Conservation (phyloP, 2,329 filamentous ascomycete genomes). For the Calonectria henricotiae region DNA sequence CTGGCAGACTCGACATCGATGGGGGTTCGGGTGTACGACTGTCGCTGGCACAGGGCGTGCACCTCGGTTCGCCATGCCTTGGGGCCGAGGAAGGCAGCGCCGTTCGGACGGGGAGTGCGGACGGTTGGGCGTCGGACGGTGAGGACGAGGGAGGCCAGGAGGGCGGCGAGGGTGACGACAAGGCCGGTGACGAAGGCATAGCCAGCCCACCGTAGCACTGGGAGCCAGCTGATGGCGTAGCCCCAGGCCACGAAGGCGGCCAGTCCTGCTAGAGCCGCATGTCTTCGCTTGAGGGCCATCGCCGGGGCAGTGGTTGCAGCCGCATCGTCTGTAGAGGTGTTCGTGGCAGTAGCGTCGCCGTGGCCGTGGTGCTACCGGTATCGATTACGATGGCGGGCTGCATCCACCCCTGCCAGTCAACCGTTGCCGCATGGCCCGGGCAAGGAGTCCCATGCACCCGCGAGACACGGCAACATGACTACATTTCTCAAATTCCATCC, state of each 20-base stretch:
- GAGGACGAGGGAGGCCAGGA: conserved; percentile 72
- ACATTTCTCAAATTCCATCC: conserved; percentile 14
- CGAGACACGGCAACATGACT: conserved; percentile 3
- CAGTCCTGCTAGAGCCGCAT: conserved; percentile 79
- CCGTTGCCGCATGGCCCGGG: conserved; percentile 14
- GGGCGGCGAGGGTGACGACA: conserved; percentile 69
- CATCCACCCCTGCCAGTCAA: conserved; percentile 44
- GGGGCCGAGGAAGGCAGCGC: conserved; percentile 74
- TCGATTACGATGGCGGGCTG: conserved; percentile 40
- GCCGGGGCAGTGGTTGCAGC: conserved; percentile 54
- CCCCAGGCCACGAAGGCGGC: conserved; percentile 90
- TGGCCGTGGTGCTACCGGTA: conserved; percentile 45
- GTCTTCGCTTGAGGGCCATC: conserved; percentile 83
- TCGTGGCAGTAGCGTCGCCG: conserved; percentile 42
- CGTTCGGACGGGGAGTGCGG: conserved; percentile 62
- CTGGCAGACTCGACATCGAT: conserved; percentile 84
- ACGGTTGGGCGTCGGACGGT: conserved; percentile 67
- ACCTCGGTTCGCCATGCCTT: conserved; percentile 81
- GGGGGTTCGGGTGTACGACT: conserved; percentile 77
- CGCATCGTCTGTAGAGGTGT: conserved; percentile 55
- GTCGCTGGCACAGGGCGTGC: conserved; percentile 75
- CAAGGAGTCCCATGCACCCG: conserved; percentile 29
- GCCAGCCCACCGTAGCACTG: conserved; percentile 85
- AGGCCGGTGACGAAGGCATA: conserved; percentile 86
- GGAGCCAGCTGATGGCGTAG: conserved; percentile 86